phyloP scores from a whole-genome alignment of 1,284 basidiomycete genomes.

The Tilletiaria anomala region DNA sequence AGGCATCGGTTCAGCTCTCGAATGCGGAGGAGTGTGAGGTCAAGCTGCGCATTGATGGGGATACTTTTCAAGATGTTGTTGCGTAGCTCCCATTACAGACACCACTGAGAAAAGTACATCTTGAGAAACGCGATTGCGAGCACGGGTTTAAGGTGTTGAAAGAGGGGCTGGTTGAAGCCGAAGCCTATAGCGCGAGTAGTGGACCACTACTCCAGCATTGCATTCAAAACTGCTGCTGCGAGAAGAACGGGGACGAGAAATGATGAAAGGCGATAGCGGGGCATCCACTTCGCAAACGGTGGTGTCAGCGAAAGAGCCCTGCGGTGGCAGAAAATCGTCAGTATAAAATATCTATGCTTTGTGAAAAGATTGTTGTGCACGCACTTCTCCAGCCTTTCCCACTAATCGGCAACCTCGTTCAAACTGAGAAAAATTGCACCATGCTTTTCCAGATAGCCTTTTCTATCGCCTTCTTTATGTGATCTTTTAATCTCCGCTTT shows the following conservation, averaged over 20 bases:
- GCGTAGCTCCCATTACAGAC: conserved; percentile 25
- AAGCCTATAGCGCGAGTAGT: conserved; percentile 45
- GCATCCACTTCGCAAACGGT: conserved; percentile 37
- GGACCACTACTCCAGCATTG: conserved; percentile 43
- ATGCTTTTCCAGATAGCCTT: too few species aligned
- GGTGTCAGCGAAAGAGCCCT: conserved; percentile 42
- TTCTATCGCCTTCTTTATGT: too few species aligned
- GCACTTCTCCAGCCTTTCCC: too few species aligned
- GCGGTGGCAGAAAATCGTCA: too few species aligned
- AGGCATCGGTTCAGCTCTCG: conserved; percentile 44
- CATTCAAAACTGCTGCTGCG: conserved; percentile 42
- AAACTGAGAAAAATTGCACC: too few species aligned
- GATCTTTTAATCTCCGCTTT: too few species aligned
- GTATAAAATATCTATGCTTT: too few species aligned
- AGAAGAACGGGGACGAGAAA: conserved; percentile 39
- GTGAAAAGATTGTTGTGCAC: too few species aligned
- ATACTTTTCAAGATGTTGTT: conserved; percentile 47
- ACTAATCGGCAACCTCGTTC: too few species aligned
- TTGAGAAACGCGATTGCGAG: conserved; percentile 40
- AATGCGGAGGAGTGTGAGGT: conserved; percentile 46
- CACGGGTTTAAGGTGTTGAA: conserved; percentile 38
- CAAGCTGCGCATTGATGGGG: conserved; percentile 50
- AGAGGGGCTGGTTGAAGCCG: conserved; percentile 45
- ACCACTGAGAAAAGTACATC: conserved; percentile 45
- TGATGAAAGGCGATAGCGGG: conserved; percentile 35